Base-by-base conservation (phyloP, 768 basidiomycete species). In the Lactarius evosmus region DNA sequence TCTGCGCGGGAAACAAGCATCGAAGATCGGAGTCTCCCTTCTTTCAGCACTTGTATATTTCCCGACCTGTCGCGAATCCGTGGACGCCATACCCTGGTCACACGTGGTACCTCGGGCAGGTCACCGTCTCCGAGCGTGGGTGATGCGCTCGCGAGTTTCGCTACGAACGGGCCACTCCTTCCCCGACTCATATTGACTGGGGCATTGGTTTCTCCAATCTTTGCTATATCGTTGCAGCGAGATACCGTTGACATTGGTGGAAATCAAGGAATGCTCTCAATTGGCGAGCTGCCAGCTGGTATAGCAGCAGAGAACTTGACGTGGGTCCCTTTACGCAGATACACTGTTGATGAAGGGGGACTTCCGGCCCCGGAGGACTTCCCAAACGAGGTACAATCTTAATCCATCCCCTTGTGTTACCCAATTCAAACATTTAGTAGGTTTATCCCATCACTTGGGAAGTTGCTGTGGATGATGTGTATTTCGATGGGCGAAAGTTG, bases 201-300 rank as follows among this genome's bases (percentile, higher is more conserved):
- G 1, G 71, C 80, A 11, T 73, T 85, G 36, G 69, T 77, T 79
- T 81, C 19, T 79, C 83, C 70, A 50, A 69, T 54, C 72, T 71
- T 57, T 67, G 78, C 44, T 78, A 78, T 89, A 16, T 79, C 85
- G 0, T 76, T 93, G 12, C 90, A 93, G 69, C 83, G 91, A 38
- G 83, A 90, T 66, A 76, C 83, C 0, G 73, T 90, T 19, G 81
- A 87, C 41, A 75, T 88, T n/a, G 86, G 87, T 1, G 87, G 87
- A 0, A 88, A 89, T 61, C 74, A 79, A 16, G 89, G 89, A 2
- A 72, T 82, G 62, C 73, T 91, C 40, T 87, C 83, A 58, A 77
- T 92, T 25, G 91, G 91, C 5, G 82, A 80, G 57, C 76, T 91
- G 7, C 89, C 89, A 3, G 63, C 69, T 0, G 79, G 79, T 1